A percentile compares a stretch with the other conserved stretches of the same genome.
Conservation (phyloP, 179 eudicot species). For the Amaranthus tricolor region DNA sequence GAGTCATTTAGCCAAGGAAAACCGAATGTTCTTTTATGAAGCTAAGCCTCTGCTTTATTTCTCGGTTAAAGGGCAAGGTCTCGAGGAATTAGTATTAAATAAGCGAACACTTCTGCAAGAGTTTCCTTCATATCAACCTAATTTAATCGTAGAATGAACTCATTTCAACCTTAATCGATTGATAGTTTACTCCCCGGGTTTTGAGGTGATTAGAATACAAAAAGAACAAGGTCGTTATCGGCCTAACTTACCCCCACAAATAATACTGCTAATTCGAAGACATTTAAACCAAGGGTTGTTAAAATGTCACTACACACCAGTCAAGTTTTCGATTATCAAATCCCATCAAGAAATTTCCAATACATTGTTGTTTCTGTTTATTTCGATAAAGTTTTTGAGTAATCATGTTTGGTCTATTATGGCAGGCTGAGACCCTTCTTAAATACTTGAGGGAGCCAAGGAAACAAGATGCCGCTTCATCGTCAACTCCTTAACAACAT, state of each 20-base stretch:
- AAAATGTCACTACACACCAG: background rate
- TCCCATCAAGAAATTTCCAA: background rate
- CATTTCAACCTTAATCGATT: background rate
- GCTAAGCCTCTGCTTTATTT: background rate
- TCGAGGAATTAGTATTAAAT: no score
- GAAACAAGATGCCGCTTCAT: constrained; percentile 55
- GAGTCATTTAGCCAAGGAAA: background rate
- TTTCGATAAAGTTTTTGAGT: background rate
- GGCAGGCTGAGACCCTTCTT: constrained; percentile 88
- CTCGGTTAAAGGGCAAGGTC: no score
- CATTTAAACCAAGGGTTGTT: background rate
- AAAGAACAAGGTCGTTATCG: no score
- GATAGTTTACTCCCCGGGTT: background rate
- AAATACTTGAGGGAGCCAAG: constrained; percentile 76
- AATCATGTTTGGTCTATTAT: constrained; percentile 23
- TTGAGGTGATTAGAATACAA: background rate
- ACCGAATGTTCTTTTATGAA: background rate
- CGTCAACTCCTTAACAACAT: constrained; percentile 48
- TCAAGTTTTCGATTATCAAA: background rate
- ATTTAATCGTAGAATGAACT: background rate
- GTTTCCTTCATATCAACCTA: background rate
- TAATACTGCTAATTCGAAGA: background rate
- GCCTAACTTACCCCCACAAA: no score
- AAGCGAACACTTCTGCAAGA: no score
- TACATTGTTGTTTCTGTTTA: background rate